phyloP scores from a whole-genome alignment of 1,284 basidiomycete species.

The Puccinia coronata region DNA sequence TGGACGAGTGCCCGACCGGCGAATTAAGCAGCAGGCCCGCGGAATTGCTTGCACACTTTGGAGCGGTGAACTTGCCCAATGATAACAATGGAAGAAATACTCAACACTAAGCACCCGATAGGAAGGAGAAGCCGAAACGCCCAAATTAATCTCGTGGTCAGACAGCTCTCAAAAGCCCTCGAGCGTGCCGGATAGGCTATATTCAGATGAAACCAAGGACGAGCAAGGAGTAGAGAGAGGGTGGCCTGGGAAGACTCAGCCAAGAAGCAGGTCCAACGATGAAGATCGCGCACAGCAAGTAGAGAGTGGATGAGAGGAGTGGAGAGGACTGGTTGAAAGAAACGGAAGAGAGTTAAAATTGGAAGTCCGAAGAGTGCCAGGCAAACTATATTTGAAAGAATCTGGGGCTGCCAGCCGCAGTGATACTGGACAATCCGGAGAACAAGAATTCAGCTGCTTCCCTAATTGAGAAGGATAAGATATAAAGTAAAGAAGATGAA shows the following conservation, averaged over 20 bases:
- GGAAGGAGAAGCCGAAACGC: constrained; percentile 3
- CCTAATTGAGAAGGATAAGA: background rate
- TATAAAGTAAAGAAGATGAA: background rate
- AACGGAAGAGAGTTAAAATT: background rate
- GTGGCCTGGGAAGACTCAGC: background rate
- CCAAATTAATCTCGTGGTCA: constrained; percentile 16
- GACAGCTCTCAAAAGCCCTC: background rate
- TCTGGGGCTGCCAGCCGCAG: background rate
- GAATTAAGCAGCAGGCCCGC: background rate
- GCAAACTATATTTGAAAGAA: background rate
- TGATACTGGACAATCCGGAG: background rate
- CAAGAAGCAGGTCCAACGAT: constrained; percentile 9
- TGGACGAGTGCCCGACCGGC: background rate
- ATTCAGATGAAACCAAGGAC: background rate
- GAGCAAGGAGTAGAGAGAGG: background rate
- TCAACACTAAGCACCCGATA: constrained; percentile 12
- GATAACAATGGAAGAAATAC: background rate
- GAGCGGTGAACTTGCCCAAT: background rate
- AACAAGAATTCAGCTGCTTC: background rate
- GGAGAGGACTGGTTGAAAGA: background rate
- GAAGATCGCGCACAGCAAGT: constrained; percentile 6
- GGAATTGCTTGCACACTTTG: background rate
- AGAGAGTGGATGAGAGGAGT: background rate
- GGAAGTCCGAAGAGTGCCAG: background rate
- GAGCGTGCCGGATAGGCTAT: background rate